A percentile compares a stretch with the other conserved stretches of the same genome.
phyloP scores from a whole-genome alignment of 306 rosid species.

The Fagus sylvatica region DNA sequence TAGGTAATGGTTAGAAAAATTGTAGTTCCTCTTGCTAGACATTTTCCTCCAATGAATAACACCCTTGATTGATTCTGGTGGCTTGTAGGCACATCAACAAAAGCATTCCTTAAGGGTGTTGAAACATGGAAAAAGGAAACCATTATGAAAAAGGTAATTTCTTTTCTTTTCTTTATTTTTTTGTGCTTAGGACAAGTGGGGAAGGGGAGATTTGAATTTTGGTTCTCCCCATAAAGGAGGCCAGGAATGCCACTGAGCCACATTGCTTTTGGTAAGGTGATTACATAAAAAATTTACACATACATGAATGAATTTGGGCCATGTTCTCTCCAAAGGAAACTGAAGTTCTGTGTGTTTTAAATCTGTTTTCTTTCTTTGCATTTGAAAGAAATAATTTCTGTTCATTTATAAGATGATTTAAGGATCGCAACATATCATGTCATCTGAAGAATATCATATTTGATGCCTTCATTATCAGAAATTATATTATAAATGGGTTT shows the following conservation, averaged over 20 bases:
- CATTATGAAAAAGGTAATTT: conserved; percentile 59
- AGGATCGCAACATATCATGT: background rate
- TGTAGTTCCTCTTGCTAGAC: background rate
- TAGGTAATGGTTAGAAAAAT: conserved; percentile 46
- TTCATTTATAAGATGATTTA: background rate
- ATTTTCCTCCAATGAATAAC: background rate
- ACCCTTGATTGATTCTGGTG: conserved; percentile 5
- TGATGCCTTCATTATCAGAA: background rate
- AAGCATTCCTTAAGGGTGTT: conserved; percentile 82
- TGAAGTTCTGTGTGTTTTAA: background rate
- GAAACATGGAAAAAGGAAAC: conserved; percentile 96
- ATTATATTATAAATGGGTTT: background rate
- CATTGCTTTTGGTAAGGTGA: too few species aligned
- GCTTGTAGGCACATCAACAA: conserved; percentile 71
- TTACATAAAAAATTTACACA: background rate
- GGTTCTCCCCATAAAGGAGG: too few species aligned
- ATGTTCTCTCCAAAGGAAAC: conserved; percentile 2
- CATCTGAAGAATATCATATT: background rate
- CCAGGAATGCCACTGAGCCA: too few species aligned
- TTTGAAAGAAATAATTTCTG: background rate
- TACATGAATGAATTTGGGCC: background rate
- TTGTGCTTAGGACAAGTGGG: too few species aligned
- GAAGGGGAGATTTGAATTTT: too few species aligned
- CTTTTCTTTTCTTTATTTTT: too few species aligned
- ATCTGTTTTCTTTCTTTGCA: too few species aligned